Base-by-base conservation (phyloP, 2,329 filamentous ascomycete genomes). In the Diaporthe ampelina region DNA sequence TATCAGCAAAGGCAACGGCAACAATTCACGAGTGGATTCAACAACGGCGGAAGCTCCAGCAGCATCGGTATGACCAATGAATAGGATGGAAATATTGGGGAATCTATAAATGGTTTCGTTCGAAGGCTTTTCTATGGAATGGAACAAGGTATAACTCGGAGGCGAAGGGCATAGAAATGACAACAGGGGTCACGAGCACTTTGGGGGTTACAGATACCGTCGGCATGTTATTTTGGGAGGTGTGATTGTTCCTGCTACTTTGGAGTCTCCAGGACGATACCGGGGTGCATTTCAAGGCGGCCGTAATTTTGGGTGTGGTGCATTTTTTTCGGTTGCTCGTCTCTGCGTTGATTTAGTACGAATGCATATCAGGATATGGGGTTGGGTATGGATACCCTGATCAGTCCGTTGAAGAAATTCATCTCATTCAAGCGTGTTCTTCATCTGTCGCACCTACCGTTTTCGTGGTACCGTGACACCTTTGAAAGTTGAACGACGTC, bases 11-110 rank as follows among this genome's bases (percentile, higher is more conserved):
- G 58, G 26, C 72, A 69, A 17, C 72, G 68, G 17, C 72, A 61
- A 19, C 72, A 73, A 50, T 68, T 70, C 32, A 52, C 50, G 11
- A 73, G 56, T 24, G 63, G 56, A 32, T 54, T 43, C 10, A 61
- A 54, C 52, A 50, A 54, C 21, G 67, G 65, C 17, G 56, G 63
- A 13, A 75, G 58, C 29, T 70, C 50, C 15, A 75, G 58, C 65
- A 71, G 72, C 50, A 71, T 75, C 26, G 67, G 74, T 26, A 72
- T 75, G 72, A 45, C 52, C 21, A 70, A 74, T 15, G 72, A 71
- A 17, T 74, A 72, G 59, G 58, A 15, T 21, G 29, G 17, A 24
- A n/a, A 26, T 19, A 35, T 17, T 3, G 19, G 61, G 15, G 37
- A 13, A 26, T 26, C 8, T 67, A 52, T 29, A 24, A 26, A 11